phyloP scores from a whole-genome alignment of 495 filamentous ascomycete species.

The Aspergillus hancockii region DNA sequence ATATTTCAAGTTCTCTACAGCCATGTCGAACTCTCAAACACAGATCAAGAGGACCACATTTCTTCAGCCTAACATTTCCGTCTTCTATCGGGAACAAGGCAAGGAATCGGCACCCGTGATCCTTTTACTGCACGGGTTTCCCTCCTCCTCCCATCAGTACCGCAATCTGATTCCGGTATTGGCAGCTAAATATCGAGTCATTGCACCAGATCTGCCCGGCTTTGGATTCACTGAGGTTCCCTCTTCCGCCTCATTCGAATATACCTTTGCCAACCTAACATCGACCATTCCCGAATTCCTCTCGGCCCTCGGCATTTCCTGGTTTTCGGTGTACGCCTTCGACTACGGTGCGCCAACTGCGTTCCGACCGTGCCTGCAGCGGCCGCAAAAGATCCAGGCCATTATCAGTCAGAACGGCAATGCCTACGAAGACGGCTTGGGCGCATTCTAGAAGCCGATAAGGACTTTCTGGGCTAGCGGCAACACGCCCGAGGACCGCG shows the following conservation, averaged over 20 bases:
- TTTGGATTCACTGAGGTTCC: conserved; percentile 55
- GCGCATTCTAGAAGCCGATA: conserved; percentile 56
- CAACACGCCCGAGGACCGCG: conserved; percentile 33
- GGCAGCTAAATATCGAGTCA: conserved; percentile 49
- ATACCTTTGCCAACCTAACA: conserved; percentile 53
- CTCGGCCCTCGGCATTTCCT: conserved; percentile 42
- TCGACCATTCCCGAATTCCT: conserved; percentile 50
- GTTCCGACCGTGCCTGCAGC: conserved; percentile 52
- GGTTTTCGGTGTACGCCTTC: conserved; percentile 62
- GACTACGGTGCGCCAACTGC: conserved; percentile 66
- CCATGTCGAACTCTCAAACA: no score
- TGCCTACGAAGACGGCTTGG: conserved; percentile 61
- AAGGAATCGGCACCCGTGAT: conserved; percentile 41
- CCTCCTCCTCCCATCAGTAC: conserved; percentile 62
- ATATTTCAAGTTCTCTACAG: no score
- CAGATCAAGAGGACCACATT: no score
- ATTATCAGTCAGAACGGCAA: conserved; percentile 67
- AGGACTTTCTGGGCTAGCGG: conserved; percentile 49
- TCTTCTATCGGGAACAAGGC: conserved; percentile 58
- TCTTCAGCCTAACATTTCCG: no score
- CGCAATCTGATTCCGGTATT: conserved; percentile 63
- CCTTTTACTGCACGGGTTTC: conserved; percentile 66
- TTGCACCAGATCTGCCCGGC: conserved; percentile 63
- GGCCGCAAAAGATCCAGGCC: conserved; percentile 47
- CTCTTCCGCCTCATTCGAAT: conserved; percentile 46